Evolutionary conservation across 1,284 basidiomycete genomes (phyloP), one percentile per base, ranked within the genome.

Genomic region (Rhodofomes roseus): DNA sequence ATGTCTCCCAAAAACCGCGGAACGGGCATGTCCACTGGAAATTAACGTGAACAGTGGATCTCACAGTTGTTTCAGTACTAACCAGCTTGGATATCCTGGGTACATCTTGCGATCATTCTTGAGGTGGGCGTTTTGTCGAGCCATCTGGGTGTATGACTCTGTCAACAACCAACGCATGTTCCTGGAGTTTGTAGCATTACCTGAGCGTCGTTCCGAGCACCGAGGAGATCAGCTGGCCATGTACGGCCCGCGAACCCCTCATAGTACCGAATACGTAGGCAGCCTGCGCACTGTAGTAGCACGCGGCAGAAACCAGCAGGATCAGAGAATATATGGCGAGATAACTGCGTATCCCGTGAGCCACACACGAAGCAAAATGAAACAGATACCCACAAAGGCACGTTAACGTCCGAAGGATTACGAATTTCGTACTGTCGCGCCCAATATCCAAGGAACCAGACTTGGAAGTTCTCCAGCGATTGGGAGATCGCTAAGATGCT

Each of bases 171-270:
- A 73, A 39, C 31, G 76, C 31, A 29, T 22, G 8, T 11, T n/a
- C n/a, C n/a, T n/a, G n/a, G n/a, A 29, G 77, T n/a, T 18, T 12
- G 23, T 14, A 27, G 16, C 4, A n/a, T 12, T 40, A 40, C 51
- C 40, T 77, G n/a, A 36, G 14, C n/a, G 25, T 36, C 62, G 60
- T 48, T 1, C 81, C 80, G 14, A 89, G 76, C 18, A 89, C 76
- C 7, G 80, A 77, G 20, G 79, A 69, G 18, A 89, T 73, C n/a
- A 92, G 79, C 44, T 73, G 71, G 44, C 73, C 66, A 65, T 91
- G 89, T 8, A 91, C 79, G n/a, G 69, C 71, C 58, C 79, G 75
- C 2, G 85, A 85, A 1, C 88, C 88, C 48, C 78, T 75, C 65
- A 76, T 62, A 43, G 76, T 70, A 11, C 81, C 80, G 34, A 73